Percentiles rank a stretch among this genome's conserved stretches.
phyloP scores from a whole-genome alignment of 345 rosid genomes.

The Sapria himalayana region DNA sequence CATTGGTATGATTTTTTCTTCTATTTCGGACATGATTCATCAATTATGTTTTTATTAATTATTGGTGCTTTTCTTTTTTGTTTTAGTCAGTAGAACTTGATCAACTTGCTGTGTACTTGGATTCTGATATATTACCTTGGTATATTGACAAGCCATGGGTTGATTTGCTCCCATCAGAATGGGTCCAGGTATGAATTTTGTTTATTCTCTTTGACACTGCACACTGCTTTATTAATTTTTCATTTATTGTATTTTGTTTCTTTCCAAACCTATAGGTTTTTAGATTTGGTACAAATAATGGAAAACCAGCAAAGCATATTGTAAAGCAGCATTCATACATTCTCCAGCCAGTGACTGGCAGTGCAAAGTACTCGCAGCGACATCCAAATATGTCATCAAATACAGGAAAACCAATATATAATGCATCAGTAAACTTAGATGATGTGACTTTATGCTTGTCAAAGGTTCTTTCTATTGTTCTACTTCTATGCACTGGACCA shows the following conservation, averaged over 20 bases:
- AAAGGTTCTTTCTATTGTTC: constrained; percentile 30
- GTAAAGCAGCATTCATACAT: constrained; percentile 45
- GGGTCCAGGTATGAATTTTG: constrained; percentile 55
- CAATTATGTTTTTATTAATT: constrained; percentile 7
- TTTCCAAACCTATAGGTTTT: constrained; percentile 40
- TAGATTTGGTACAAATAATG: constrained; percentile 61
- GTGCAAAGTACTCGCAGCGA: constrained; percentile 55
- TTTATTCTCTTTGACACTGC: neutral
- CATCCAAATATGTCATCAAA: constrained; percentile 21
- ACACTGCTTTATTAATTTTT: neutral
- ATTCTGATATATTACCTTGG: constrained; percentile 84
- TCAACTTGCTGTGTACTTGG: constrained; percentile 79
- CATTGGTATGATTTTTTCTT: no score
- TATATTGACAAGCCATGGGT: constrained; percentile 64
- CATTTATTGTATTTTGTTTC: constrained; percentile 3
- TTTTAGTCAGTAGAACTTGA: constrained; percentile 79
- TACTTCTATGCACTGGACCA: constrained; percentile 5
- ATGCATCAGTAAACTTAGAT: constrained; percentile 67
- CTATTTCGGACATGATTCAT: no score
- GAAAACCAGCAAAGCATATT: constrained; percentile 49
- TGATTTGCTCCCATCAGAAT: constrained; percentile 68
- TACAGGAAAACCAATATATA: constrained; percentile 41
- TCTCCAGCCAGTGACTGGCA: constrained; percentile 87
- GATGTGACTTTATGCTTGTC: constrained; percentile 87
- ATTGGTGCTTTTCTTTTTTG: no score